A percentile compares a stretch with the other conserved stretches of the same genome.
These are phyloP conservation scores for Phanerochaete carnosa DNA, from an alignment of 768 basidiomycete genomes.

Conservation along the genomic window DNA sequence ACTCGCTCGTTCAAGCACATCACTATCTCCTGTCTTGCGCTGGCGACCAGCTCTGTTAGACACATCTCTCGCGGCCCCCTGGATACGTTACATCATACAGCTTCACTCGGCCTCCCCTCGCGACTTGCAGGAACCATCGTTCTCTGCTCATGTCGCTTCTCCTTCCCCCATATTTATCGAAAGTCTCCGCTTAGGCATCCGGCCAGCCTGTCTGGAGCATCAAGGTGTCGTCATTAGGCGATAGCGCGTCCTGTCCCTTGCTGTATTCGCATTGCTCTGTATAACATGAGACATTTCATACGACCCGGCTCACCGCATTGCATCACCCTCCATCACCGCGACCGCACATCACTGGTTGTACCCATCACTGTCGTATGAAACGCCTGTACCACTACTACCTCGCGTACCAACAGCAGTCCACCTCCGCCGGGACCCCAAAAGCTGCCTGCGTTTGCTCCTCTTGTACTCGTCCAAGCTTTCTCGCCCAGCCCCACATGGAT, in stretches of 20 bases:
- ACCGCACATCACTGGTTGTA: not conserved
- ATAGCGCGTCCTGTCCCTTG: conserved; percentile 2
- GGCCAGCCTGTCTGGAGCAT: conserved; percentile 2
- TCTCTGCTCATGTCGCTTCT: not conserved
- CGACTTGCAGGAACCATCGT: not conserved
- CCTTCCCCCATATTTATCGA: not conserved
- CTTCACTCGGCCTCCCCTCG: not conserved
- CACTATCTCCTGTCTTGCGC: not conserved
- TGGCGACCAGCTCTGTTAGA: not conserved
- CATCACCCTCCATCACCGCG: not conserved
- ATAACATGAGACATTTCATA: not conserved
- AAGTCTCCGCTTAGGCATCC: not conserved
- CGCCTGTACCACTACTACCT: conserved; percentile 9
- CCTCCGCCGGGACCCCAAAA: not conserved
- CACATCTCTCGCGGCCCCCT: not conserved
- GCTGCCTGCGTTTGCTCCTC: not conserved
- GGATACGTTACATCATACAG: not conserved
- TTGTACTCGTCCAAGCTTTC: not conserved
- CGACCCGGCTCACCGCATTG: not conserved
- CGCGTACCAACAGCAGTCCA: not conserved
- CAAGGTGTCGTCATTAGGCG: not conserved
- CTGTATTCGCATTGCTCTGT: not conserved
- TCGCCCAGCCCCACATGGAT: not conserved
- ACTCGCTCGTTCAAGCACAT: not conserved
- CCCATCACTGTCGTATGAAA: not conserved